Base-by-base conservation (phyloP, 768 basidiomycete species). In the Coprinopsis cinerea region DNA sequence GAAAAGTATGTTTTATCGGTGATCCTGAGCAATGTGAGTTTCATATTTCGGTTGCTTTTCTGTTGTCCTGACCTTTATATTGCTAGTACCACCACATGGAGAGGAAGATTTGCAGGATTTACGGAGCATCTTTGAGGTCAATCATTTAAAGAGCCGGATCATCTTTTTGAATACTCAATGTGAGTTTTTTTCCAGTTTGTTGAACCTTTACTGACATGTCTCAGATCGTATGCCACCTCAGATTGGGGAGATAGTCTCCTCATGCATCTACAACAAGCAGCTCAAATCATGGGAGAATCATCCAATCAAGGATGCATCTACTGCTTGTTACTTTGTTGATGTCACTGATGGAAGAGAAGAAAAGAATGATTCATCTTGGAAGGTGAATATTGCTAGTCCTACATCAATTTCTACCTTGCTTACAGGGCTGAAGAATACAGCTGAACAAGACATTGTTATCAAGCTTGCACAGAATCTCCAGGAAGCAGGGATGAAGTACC, bases 171-270 rank as follows among this genome's bases (percentile, higher is more conserved):
- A 88, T 54, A 88, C 74, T 1, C 89, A 91, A 65, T 92, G 90
- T 88, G 62, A 58, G 78, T 57, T 47, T 51, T 23, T 48, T 44
- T 39, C 54, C 37, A 32, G 10, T 48, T 36, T 44, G 2, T 24
- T 43, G 17, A 49, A 20, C 49, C 22, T 28, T 62, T 24, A 34
- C 28, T 40, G 54, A 23, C 55, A 49, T 11, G 39, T 20, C 57
- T 6, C 49, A 92, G 90, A 92, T 56, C 80, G 90, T 1, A 89
- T 92, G 87, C 89, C 89, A 45, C 79, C 82, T 44, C 79, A 87
- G 54, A 83, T 90, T 70, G 87, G 88, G 20, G 57, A 70, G 2
- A 80, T 89, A 37, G 85, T 92, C 34, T 90, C 87, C 17, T 59
- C 75, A 48, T 70, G 70, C 49, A 71, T 92, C 2, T 92, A 92